phyloP scores from a whole-genome alignment of 257 asterid species.

The Leonotis leonurus region DNA sequence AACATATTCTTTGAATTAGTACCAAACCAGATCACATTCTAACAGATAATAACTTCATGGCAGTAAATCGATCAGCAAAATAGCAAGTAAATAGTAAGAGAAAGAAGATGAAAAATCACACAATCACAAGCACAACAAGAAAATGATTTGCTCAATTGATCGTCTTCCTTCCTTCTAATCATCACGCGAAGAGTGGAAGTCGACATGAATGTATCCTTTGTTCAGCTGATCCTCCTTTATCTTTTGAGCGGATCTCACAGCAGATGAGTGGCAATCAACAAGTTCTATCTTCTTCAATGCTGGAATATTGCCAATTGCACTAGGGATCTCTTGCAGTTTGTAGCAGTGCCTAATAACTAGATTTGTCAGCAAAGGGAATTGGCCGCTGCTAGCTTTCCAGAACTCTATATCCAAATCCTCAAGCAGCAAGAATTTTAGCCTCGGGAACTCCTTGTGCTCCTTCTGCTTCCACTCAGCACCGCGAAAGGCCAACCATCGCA shows the following conservation, averaged over 20 bases:
- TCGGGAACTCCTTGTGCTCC: not conserved
- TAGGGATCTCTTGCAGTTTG: slow-evolving; percentile 10
- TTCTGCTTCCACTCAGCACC: slow-evolving; percentile 3
- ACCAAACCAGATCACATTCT: no score
- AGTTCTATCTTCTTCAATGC: slow-evolving; percentile 5
- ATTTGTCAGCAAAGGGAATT: not conserved
- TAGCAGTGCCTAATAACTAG: slow-evolving; percentile 14
- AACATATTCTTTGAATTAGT: no score
- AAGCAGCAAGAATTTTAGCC: slow-evolving; percentile 5
- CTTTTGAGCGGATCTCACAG: not conserved
- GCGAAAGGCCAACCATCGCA: slow-evolving; percentile 1
- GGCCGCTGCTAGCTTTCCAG: not conserved
- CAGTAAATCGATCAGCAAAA: not conserved
- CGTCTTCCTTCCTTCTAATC: no score
- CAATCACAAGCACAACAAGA: not conserved
- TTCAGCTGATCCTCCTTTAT: slow-evolving; percentile 3
- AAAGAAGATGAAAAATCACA: not conserved
- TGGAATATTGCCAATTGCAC: not conserved
- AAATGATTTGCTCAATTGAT: no score
- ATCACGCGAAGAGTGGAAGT: not conserved
- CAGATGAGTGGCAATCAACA: slow-evolving; percentile 8
- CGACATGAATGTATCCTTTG: not conserved
- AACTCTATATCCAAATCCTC: slow-evolving; percentile 12
- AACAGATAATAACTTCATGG: not conserved
- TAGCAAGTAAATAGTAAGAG: not conserved